Conservation (phyloP, 2,329 filamentous ascomycete genomes). For the Stemphylium beticola region DNA sequence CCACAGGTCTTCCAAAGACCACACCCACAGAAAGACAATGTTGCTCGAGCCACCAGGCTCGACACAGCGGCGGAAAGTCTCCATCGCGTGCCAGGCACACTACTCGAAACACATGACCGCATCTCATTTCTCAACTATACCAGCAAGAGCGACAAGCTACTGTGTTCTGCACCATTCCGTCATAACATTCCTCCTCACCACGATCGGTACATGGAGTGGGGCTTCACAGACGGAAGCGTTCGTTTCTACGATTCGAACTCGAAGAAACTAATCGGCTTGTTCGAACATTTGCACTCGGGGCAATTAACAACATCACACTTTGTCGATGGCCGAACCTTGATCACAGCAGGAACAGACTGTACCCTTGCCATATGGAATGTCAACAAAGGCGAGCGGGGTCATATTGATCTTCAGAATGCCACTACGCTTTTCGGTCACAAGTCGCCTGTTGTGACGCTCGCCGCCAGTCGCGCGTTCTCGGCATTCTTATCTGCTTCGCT, state of each 20-base stretch:
- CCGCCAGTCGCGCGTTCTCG: slow-evolving; percentile 86
- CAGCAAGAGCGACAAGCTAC: slow-evolving; percentile 77
- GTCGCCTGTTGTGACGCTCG: slow-evolving; percentile 78
- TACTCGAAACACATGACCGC: slow-evolving; percentile 77
- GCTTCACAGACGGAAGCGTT: slow-evolving; percentile 89
- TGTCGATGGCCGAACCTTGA: slow-evolving; percentile 85
- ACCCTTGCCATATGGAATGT: slow-evolving; percentile 86
- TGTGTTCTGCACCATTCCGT: slow-evolving; percentile 83
- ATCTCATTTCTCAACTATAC: slow-evolving; percentile 81
- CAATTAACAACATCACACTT: slow-evolving; percentile 85
- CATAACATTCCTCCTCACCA: slow-evolving; percentile 85
- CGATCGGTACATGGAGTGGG: slow-evolving; percentile 95
- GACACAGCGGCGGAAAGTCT: slow-evolving; percentile 80
- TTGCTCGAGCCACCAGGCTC: slow-evolving; percentile 70
- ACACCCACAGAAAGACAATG: slow-evolving; percentile 76
- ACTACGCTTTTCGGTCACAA: slow-evolving; percentile 91
- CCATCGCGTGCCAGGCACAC: slow-evolving; percentile 76
- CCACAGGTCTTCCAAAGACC: slow-evolving; percentile 88
- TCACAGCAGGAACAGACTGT: slow-evolving; percentile 92
- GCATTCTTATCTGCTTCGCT: slow-evolving; percentile 82
- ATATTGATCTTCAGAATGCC: slow-evolving; percentile 78
- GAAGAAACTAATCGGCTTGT: slow-evolving; percentile 82
- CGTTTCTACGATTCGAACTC: slow-evolving; percentile 88
- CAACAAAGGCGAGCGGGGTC: slow-evolving; percentile 63
- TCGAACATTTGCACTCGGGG: slow-evolving; percentile 91